Evolutionary conservation across 768 basidiomycete species (phyloP).

Genomic region (Suillus weaverae): DNA sequence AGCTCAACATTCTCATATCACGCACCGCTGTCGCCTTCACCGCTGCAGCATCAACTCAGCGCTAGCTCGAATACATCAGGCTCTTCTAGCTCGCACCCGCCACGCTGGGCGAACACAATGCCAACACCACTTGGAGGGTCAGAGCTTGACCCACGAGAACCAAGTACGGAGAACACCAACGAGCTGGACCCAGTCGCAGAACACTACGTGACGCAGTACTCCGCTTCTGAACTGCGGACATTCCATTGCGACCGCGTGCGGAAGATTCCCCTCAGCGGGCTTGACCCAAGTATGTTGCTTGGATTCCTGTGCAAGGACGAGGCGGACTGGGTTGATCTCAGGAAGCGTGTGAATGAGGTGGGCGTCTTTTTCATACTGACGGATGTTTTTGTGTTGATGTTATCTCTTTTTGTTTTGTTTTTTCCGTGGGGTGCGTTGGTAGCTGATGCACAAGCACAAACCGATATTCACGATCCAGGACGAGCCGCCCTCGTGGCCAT

Average conservation of each 20-base stretch:
- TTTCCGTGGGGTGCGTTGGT: background rate
- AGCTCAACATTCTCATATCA: constrained; percentile 57
- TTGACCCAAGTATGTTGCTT: constrained; percentile 97
- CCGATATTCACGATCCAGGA: constrained; percentile 86
- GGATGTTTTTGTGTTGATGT: constrained; percentile 9
- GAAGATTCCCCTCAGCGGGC: constrained; percentile 87
- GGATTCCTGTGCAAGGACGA: constrained; percentile 87
- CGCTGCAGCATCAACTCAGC: constrained; percentile 65
- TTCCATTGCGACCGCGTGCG: constrained; percentile 97
- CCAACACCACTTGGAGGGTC: constrained; percentile 22
- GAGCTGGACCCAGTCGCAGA: constrained; percentile 49
- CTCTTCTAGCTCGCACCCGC: constrained; percentile 30
- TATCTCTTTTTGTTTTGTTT: background rate
- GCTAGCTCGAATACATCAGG: constrained; percentile 32
- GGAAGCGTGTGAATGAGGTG: constrained; percentile 70
- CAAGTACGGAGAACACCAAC: constrained; percentile 28
- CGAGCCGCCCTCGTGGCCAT: constrained; percentile 83
- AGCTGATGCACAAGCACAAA: constrained; percentile 49
- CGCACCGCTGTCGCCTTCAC: constrained; percentile 60
- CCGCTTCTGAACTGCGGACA: constrained; percentile 69
- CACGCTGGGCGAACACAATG: constrained; percentile 28
- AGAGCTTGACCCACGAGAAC: constrained; percentile 41
- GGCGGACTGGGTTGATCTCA: constrained; percentile 83
- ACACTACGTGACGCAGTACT: constrained; percentile 76
- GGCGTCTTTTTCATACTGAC: constrained; percentile 24